Conservation (phyloP, 768 basidiomycete genomes). For the Lyophyllum semitale region DNA sequence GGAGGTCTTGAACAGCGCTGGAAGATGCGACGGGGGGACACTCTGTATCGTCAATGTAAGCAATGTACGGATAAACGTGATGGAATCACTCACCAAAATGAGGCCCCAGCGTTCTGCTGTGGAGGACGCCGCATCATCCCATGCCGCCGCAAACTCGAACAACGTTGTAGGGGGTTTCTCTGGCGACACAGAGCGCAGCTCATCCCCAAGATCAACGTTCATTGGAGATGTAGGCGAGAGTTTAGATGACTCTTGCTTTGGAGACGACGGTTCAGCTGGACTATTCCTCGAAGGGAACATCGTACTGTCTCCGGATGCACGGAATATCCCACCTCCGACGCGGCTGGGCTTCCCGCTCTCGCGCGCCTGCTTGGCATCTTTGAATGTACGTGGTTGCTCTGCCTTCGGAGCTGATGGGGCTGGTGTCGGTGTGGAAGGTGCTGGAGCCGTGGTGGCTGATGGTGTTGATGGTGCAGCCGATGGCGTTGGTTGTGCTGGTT, state of each 20-base stretch:
- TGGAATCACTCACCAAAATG: constrained; percentile 48
- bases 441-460: constrained; percentile 6
- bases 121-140: constrained; percentile 47
- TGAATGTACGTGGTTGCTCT: constrained; percentile 42
- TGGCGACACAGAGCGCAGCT: background rate
- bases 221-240: background rate
- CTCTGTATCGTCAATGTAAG: constrained; percentile 35
- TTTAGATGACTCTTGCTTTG: background rate
- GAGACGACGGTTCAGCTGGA: constrained; percentile 4
- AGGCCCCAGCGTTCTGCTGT: constrained; percentile 56
- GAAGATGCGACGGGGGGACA: constrained; percentile 56
- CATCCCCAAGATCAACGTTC: constrained; percentile 1
- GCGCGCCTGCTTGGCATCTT: constrained; percentile 59
- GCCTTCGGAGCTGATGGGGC: constrained; percentile 18
- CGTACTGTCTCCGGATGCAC: constrained; percentile 59
- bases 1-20: constrained; percentile 66
- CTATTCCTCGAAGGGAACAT: constrained; percentile 44
- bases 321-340: constrained; percentile 76
- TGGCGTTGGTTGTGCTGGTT: constrained; percentile 3
- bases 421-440: constrained; percentile 4
- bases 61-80: background rate
- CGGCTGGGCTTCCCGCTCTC: constrained; percentile 43
- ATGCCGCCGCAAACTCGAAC: constrained; percentile 64
- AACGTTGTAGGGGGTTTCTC: constrained; percentile 43
- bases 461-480: background rate